Evolutionary conservation across 1,284 basidiomycete species (phyloP), one percentile per base, ranked within the genome.

Genomic region (Cutaneotrichosporon curvatum): DNA sequence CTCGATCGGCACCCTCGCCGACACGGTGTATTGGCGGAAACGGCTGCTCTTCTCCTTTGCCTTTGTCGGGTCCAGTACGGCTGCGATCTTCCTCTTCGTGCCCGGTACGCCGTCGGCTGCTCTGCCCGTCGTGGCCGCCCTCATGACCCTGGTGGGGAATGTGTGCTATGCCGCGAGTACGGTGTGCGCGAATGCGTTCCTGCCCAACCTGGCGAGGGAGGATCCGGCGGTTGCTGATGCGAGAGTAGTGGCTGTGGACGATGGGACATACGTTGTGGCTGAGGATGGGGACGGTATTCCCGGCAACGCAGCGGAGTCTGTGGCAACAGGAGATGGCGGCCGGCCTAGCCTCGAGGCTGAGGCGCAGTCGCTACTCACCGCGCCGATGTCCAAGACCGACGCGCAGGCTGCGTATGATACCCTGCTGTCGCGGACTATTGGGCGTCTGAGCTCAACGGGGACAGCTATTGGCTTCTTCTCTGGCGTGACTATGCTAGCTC

Each of bases 161-260:
- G 81, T 89, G 14, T 79, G 82, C 1, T 91, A 91, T 54, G 85
- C 88, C 1, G 83, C 82, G 0, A 85, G 83, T 11, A 76, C 83
- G 12, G 90, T 95, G 8, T 88, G 88, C 31, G 81, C 89, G 74
- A 95, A 95, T 61, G 81, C 87, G 0, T 92, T 91, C 68, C 77
- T 95, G 4, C 88, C 89, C 0, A 75, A 74, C 0, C 75, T 92
- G 2, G 85, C 87, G 0, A 76, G 78, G 50, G 78, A 80, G 31
- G 78, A 82, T 16, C 49, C 58, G 3, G 51, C 81, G 40, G 82
- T 86, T 2, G 60, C 75, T 7, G 58, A 70, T n/a, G 75, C 78
- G 0, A 68, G 67, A 25, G 62, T 62, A 2, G 71, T 76, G 43
- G 59, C 40, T 25, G 11, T 40, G n/a, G 25, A 28, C 25, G 25